These are phyloP conservation scores for Clathrospora elynae DNA, from an alignment of 2,329 filamentous ascomycete species.

Conservation along the genomic window DNA sequence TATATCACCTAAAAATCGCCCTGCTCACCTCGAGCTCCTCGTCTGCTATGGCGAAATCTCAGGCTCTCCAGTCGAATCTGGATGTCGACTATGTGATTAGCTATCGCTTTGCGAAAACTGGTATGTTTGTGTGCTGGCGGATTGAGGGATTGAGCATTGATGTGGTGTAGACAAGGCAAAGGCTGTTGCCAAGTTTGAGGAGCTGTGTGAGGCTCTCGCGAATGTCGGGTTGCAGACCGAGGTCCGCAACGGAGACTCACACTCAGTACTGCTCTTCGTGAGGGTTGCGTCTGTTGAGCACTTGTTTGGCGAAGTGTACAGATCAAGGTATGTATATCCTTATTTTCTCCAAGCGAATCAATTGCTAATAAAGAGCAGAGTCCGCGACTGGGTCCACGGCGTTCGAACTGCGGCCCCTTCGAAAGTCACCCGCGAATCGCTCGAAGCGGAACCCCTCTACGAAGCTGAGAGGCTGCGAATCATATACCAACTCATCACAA, in stretches of 20 bases:
- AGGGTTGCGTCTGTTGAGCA: conserved; percentile 76
- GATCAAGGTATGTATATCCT: conserved; percentile 64
- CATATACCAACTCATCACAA: conserved; percentile 75
- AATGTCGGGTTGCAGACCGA: conserved; percentile 84
- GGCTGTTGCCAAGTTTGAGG: conserved; percentile 76
- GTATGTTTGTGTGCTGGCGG: conserved; percentile 51
- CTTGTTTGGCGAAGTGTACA: conserved; percentile 79
- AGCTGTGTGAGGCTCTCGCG: conserved; percentile 75
- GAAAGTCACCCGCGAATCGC: conserved; percentile 69
- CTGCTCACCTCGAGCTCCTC: conserved; percentile 25
- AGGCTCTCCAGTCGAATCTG: conserved; percentile 59
- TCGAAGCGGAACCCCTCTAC: conserved; percentile 76
- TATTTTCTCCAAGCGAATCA: background rate
- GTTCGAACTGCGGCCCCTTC: conserved; percentile 78
- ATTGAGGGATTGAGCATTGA: conserved; percentile 20
- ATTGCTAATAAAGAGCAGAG: conserved; percentile 54
- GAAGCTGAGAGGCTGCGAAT: conserved; percentile 88
- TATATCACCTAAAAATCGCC: conserved; percentile 27
- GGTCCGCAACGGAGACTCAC: conserved; percentile 77
- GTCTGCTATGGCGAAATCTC: conserved; percentile 46
- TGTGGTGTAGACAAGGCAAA: conserved; percentile 63
- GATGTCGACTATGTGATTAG: conserved; percentile 88
- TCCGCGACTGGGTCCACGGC: conserved; percentile 93
- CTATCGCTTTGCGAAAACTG: conserved; percentile 72
- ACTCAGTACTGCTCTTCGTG: conserved; percentile 81